Percentiles rank a stretch among this genome's conserved stretches.
Conservation (phyloP, 345 rosid species). For the Eucalyptus decipiens region DNA sequence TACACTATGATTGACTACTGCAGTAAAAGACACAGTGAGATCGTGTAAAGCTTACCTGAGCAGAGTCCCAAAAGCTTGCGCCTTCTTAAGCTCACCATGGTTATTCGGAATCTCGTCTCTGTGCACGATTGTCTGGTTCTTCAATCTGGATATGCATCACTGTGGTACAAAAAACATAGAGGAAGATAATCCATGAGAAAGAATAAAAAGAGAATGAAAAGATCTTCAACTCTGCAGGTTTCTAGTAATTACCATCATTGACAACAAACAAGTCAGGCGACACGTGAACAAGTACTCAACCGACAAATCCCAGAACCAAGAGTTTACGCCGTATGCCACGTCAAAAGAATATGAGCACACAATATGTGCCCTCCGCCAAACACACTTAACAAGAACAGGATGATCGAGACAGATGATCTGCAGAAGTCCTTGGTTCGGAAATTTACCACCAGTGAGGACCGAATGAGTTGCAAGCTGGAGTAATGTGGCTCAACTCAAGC, state of each 20-base stretch:
- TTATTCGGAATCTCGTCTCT: constrained; percentile 1
- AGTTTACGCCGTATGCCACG: neutral
- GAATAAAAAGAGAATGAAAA: neutral
- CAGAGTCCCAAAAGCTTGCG: constrained; percentile 86
- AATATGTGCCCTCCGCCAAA: neutral
- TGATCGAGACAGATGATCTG: neutral
- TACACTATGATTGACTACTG: neutral
- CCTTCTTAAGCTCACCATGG: constrained; percentile 91
- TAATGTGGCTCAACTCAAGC: neutral
- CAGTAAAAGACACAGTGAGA: neutral
- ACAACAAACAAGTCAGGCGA: neutral
- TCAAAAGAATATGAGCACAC: neutral
- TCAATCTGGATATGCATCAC: constrained; percentile 4
- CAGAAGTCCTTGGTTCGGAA: neutral
- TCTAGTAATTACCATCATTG: neutral
- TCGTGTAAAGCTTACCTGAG: constrained; percentile 42
- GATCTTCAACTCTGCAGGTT: neutral
- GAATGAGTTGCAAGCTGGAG: neutral
- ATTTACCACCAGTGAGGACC: neutral
- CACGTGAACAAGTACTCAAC: neutral
- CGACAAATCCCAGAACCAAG: neutral
- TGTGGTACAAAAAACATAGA: constrained; percentile 2
- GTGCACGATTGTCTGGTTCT: neutral
- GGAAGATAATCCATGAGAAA: neutral
- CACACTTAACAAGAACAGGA: neutral